Percentiles rank a stretch among this genome's conserved stretches.
These are phyloP conservation scores for Prunus davidiana DNA, from an alignment of 306 rosid species.

Conservation along the genomic window DNA sequence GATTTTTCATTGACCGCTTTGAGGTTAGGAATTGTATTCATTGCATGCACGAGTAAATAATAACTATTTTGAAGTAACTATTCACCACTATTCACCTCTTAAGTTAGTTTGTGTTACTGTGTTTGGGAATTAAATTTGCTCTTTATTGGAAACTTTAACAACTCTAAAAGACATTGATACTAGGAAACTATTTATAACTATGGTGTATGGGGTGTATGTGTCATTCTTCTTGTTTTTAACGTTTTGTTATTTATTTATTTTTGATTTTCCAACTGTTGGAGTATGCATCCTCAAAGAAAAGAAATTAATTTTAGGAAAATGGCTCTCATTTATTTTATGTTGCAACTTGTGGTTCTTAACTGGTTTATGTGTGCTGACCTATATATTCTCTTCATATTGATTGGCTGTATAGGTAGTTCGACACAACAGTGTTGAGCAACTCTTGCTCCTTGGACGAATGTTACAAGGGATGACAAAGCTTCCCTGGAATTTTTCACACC, in stretches of 20 bases:
- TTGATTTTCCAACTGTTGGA: neutral
- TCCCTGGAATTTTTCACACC: constrained; percentile 86
- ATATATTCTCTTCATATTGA: constrained; percentile 19
- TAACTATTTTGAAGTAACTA: neutral
- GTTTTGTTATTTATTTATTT: neutral
- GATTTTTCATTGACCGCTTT: constrained; percentile 95
- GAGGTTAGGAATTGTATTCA: constrained; percentile 58
- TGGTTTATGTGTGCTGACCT: neutral
- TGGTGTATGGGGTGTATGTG: neutral
- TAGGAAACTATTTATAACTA: neutral
- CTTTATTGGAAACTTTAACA: neutral
- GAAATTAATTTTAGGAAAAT: neutral
- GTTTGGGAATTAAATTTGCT: neutral
- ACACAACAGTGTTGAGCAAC: constrained; percentile 95
- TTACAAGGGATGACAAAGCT: constrained; percentile 89
- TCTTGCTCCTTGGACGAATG: constrained; percentile 91
- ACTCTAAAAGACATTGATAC: neutral
- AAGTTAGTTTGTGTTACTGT: neutral
- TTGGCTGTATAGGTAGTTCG: constrained; percentile 69
- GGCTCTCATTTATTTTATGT: neutral
- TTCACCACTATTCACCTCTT: neutral
- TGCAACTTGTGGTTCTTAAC: neutral
- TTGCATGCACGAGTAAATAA: neutral
- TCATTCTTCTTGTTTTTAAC: neutral
- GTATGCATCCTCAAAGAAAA: neutral